A percentile compares a stretch with the other conserved stretches of the same genome.
Evolutionary conservation across 805 yeast species (phyloP).

Genomic region (Saccharomycopsis synnaedendra): DNA sequence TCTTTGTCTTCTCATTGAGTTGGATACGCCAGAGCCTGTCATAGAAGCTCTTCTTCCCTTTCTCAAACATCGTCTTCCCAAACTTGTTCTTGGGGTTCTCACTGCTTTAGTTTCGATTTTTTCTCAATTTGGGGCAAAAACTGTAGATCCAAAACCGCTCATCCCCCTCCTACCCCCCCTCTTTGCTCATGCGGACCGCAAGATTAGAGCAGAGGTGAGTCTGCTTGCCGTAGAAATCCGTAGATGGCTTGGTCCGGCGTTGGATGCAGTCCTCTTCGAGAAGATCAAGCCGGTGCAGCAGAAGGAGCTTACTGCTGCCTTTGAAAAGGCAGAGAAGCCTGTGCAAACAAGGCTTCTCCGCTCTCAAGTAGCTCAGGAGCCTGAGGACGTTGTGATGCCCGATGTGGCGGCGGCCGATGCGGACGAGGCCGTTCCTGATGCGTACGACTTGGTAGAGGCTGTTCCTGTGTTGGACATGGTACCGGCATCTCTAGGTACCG

Average conservation of each 20-base stretch:
- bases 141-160: conserved; percentile 45
- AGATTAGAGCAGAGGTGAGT: conserved; percentile 72
- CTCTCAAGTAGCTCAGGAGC: conserved; percentile 36
- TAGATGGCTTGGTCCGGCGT: conserved; percentile 59
- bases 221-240: conserved; percentile 56
- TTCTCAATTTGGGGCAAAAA: conserved; percentile 50
- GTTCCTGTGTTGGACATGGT: conserved; percentile 54
- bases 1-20: conserved; percentile 50
- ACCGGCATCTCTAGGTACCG: conserved; percentile 48
- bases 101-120: conserved; percentile 46
- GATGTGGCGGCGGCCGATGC: conserved; percentile 23
- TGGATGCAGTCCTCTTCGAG: conserved; percentile 49
- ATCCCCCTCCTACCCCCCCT: conserved; percentile 51
- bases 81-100: conserved; percentile 59
- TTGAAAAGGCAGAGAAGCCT: conserved; percentile 40
- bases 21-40: conserved; percentile 52
- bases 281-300: conserved; percentile 87
- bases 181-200: conserved; percentile 78
- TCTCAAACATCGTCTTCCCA: conserved; percentile 57
- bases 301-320: conserved; percentile 63
- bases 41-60: conserved; percentile 58
- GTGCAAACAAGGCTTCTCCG: conserved; percentile 45
- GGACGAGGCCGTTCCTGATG: conserved; percentile 41
- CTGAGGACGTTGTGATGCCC: conserved; percentile 14
- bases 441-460: conserved; percentile 61